These are phyloP conservation scores for Apophysomyces elegans DNA, from an alignment of 371 early-diverging fungal species.

Conservation along the genomic window DNA sequence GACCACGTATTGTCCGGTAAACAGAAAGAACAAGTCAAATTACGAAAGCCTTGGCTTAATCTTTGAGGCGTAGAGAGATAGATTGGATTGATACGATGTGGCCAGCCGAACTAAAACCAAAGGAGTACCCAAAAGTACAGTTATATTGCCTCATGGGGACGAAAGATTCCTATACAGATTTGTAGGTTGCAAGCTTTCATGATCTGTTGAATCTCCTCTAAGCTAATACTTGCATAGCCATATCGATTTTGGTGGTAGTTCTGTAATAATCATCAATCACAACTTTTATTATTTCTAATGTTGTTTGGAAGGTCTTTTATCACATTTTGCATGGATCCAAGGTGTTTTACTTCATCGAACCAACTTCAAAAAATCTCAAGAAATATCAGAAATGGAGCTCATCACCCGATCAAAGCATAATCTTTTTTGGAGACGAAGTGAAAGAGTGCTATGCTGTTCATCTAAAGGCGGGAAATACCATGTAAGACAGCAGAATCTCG, in stretches of 20 bases:
- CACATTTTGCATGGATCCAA: conserved; percentile 86
- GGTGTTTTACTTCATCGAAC: conserved; percentile 87
- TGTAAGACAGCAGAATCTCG: conserved; percentile 46
- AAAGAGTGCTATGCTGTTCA: conserved; percentile 70
- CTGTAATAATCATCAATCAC: conserved; percentile 55
- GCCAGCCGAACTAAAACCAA: conserved; percentile 64
- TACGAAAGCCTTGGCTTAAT: too few species aligned
- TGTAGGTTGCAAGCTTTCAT: conserved; percentile 54
- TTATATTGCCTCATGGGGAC: conserved; percentile 93
- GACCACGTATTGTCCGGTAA: conserved; percentile 80
- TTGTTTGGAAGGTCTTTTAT: conserved; percentile 71
- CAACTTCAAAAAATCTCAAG: conserved; percentile 79
- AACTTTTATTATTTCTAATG: conserved; percentile 12
- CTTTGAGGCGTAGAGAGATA: conserved; percentile 56
- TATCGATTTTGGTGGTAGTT: conserved; percentile 92
- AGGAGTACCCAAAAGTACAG: conserved; percentile 84
- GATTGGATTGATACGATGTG: conserved; percentile 89
- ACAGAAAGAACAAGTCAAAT: too few species aligned
- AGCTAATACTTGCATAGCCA: conserved; percentile 49
- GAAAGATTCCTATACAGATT: conserved; percentile 87
- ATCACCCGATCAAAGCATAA: conserved; percentile 79
- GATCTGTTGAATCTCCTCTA: neutral
- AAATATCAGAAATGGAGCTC: conserved; percentile 89
- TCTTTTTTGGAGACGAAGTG: conserved; percentile 82
- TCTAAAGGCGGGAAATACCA: conserved; percentile 77